phyloP scores from a whole-genome alignment of 2,329 filamentous ascomycete genomes.

The Aspergillus sp. region DNA sequence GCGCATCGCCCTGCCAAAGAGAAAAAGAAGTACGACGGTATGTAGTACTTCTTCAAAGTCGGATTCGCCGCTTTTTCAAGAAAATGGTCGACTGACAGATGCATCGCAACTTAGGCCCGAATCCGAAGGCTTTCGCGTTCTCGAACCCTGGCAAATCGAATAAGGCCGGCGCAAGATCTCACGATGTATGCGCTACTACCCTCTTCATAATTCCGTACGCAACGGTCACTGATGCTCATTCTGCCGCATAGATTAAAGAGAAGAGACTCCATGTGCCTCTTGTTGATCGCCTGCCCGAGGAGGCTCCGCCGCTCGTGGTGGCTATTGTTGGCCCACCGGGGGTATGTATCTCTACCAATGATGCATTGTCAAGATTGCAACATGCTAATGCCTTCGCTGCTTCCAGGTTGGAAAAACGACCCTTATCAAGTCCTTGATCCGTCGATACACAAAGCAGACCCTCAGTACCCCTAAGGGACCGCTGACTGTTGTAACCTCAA shows the following conservation, averaged over 20 bases:
- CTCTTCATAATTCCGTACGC: neutral
- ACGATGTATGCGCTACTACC: slow-evolving; percentile 51
- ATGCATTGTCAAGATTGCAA: neutral
- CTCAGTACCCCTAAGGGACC: slow-evolving; percentile 87
- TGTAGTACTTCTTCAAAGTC: slow-evolving; percentile 27
- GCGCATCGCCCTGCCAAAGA: slow-evolving; percentile 85
- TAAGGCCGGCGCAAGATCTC: slow-evolving; percentile 62
- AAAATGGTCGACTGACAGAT: slow-evolving; percentile 11
- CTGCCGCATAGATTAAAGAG: slow-evolving; percentile 74
- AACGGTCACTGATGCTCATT: slow-evolving; percentile 17
- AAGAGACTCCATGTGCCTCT: slow-evolving; percentile 95
- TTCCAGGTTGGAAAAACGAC: slow-evolving; percentile 79
- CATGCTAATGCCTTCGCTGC: neutral
- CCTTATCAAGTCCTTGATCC: slow-evolving; percentile 88
- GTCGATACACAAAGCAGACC: slow-evolving; percentile 93
- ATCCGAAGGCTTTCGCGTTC: slow-evolving; percentile 89
- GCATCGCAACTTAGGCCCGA: slow-evolving; percentile 57
- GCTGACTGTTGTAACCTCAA: slow-evolving; percentile 94
- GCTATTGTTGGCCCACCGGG: slow-evolving; percentile 93
- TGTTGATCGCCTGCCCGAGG: slow-evolving; percentile 92
- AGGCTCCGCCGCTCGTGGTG: slow-evolving; percentile 89
- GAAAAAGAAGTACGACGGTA: slow-evolving; percentile 74
- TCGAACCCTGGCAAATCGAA: slow-evolving; percentile 78
- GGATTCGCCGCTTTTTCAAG: neutral
- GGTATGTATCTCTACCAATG: slow-evolving; percentile 50